Evolutionary conservation across 306 rosid species (phyloP).

Genomic region (Neltuma alba): DNA sequence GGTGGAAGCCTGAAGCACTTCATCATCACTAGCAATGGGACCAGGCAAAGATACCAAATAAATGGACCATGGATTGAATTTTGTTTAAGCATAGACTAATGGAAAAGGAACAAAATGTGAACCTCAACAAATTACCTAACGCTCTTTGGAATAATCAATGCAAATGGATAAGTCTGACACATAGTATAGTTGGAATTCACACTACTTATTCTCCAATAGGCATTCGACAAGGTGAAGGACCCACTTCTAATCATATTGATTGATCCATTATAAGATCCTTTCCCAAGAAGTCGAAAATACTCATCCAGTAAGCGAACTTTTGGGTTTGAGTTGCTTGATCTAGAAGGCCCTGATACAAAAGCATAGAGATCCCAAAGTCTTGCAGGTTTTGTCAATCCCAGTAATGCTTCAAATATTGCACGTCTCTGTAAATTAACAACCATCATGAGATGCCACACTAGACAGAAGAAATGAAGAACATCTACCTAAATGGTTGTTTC

Average conservation of each 20-base stretch:
- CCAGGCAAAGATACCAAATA: slow-evolving; percentile 25
- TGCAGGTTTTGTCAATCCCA: slow-evolving; percentile 64
- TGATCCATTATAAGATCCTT: slow-evolving; percentile 57
- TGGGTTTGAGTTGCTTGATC: slow-evolving; percentile 63
- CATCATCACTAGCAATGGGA: slow-evolving; percentile 79
- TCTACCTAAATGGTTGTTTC: neutral
- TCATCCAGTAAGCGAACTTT: slow-evolving; percentile 82
- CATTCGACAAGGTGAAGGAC: slow-evolving; percentile 79
- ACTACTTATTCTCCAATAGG: slow-evolving; percentile 83
- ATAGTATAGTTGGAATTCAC: slow-evolving; percentile 71
- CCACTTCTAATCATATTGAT: slow-evolving; percentile 66
- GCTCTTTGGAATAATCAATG: slow-evolving; percentile 79
- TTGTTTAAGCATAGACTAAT: slow-evolving; percentile 29
- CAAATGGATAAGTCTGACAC: slow-evolving; percentile 96
- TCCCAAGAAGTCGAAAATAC: slow-evolving; percentile 94
- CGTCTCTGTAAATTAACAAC: slow-evolving; percentile 70
- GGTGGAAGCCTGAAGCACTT: slow-evolving; percentile 76
- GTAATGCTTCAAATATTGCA: slow-evolving; percentile 65
- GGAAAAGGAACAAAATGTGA: slow-evolving; percentile 30
- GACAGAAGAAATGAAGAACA: slow-evolving; percentile 41
- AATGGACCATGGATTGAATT: slow-evolving; percentile 31
- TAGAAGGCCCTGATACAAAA: slow-evolving; percentile 75
- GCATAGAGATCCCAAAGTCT: slow-evolving; percentile 88
- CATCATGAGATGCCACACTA: slow-evolving; percentile 42
- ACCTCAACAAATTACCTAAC: slow-evolving; percentile 63